Percentiles rank a stretch among this genome's conserved stretches.
Evolutionary conservation across 2,329 filamentous ascomycete genomes (phyloP).

Genomic region (Curvularia spicifera): DNA sequence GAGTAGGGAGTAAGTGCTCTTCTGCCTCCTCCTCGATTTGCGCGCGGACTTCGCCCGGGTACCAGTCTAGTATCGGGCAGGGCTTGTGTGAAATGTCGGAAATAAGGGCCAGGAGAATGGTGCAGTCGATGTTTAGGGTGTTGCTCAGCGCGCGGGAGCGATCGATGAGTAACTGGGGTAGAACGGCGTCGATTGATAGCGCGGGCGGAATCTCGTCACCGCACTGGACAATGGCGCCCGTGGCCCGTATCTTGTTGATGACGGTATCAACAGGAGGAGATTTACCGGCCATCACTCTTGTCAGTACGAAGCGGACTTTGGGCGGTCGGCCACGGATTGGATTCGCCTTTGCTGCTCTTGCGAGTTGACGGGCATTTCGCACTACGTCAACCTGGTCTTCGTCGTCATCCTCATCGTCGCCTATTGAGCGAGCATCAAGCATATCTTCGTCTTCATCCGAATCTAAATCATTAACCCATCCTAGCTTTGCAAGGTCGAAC

Average conservation of each 20-base stretch:
- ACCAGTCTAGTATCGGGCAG: conserved; percentile 56
- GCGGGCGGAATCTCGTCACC: conserved; percentile 35
- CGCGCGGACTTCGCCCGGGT: conserved; percentile 65
- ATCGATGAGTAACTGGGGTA: conserved; percentile 49
- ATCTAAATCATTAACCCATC: conserved; percentile 61
- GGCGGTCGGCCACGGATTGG: conserved; percentile 67
- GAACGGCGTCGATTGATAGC: conserved; percentile 32
- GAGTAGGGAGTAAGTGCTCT: conserved; percentile 64
- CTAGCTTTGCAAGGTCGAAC: conserved; percentile 72
- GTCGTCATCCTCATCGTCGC: conserved; percentile 55
- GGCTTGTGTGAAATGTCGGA: conserved; percentile 73
- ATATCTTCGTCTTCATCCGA: conserved; percentile 54
- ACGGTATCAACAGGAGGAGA: conserved; percentile 63
- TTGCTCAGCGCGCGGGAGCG: conserved; percentile 50
- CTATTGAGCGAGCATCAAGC: conserved; percentile 21
- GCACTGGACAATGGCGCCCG: conserved; percentile 52
- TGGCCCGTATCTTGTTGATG: conserved; percentile 61
- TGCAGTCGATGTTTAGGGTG: conserved; percentile 68
- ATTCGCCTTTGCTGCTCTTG: conserved; percentile 62
- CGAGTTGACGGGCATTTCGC: conserved; percentile 64
- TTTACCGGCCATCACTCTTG: conserved; percentile 61
- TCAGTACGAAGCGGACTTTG: conserved; percentile 65
- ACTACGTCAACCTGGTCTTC: conserved; percentile 63
- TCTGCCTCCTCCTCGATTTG: conserved; percentile 70
- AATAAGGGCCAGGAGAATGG: conserved; percentile 73